phyloP scores from a whole-genome alignment of 2,329 filamentous ascomycete species.

The Penicillium sp. region DNA sequence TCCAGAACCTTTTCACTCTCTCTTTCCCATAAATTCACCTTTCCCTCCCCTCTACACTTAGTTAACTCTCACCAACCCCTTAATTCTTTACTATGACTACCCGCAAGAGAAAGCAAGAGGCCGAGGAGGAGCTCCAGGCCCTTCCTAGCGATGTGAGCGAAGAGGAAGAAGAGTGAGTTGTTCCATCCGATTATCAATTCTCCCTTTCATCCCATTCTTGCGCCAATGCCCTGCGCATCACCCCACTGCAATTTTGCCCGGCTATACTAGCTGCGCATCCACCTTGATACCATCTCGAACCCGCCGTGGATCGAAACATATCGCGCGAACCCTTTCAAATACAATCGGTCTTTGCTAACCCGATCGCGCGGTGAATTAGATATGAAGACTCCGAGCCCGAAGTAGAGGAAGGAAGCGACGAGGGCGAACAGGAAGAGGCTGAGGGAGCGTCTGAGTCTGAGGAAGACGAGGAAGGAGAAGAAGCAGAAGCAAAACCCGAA shows the following conservation, averaged over 20 bases:
- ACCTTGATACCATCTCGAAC: background rate
- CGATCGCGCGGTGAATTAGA: constrained; percentile 18
- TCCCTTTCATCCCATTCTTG: constrained; percentile 1
- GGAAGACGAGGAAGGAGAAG: constrained; percentile 25
- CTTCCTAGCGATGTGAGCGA: constrained; percentile 51
- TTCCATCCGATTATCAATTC: background rate
- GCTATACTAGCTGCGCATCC: background rate
- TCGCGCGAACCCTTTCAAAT: background rate
- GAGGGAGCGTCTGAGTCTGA: constrained; percentile 32
- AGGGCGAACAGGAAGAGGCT: constrained; percentile 29
- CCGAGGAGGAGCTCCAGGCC: constrained; percentile 49
- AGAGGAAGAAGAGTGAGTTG: constrained; percentile 51
- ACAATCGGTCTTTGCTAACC: constrained; percentile 7
- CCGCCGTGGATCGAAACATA: background rate
- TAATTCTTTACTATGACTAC: constrained; percentile 45
- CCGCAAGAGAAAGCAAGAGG: constrained; percentile 51
- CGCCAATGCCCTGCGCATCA: background rate
- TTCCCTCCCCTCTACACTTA: constrained; percentile 17
- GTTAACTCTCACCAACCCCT: constrained; percentile 32
- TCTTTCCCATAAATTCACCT: background rate
- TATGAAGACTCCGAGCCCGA: constrained; percentile 38
- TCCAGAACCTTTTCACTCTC: constrained; percentile 23
- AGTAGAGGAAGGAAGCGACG: constrained; percentile 29
- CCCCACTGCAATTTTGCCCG: background rate
- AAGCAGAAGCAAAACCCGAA: constrained; percentile 10